Evolutionary conservation across 306 rosid genomes (phyloP), one percentile per base, ranked within the genome.

Genomic region (Phaseolus lunatus): DNA sequence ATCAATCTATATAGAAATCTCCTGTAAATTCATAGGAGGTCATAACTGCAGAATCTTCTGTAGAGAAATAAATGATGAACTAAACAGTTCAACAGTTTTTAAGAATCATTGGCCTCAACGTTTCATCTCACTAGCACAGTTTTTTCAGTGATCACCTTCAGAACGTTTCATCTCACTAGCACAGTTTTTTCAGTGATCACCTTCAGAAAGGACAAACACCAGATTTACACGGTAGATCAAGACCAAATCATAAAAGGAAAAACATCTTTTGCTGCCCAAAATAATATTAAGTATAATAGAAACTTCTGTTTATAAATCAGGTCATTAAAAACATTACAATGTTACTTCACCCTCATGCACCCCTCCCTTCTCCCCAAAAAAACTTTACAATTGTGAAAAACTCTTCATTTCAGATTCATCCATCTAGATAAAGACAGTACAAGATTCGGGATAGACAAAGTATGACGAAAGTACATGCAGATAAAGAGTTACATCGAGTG

Each of bases 31-130:
- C 31, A 19, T 53, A 26, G 19, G 47, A 84, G 73, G 90, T 86
- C 76, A 12, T 91, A 56, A 88, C 29, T 7, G 87, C 87, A 68
- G 26, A 58, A 18, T 71, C 35, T 33, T 72, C 48, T 27, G 54
- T 19, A 54, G 67, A 35, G 61, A 52, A 64, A 29, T n/a, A 4
- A 48, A 11, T 70, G 19, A 54, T 41, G 45, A 65, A 23, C 31
- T 0, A 70, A 20, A 70, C 50, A 61, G 27, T 19, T 50, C 47
- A 62, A 15, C 16, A 0, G 26, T 45, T 71, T 57, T 79, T 50
- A 5, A 35, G 41, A 31, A 65, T 37, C 56, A 23, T 63, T 77
- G 68, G 13, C 26, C 29, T 77, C 33, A 39, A 24, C 11, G 18
- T 69, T 35, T 57, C 26, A 65, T 53, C 39, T 56, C 67, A 22